Percentiles rank a stretch among this genome's conserved stretches.
These are phyloP conservation scores for Diaporthe ilicicola DNA, from an alignment of 2,329 filamentous ascomycete species.

Conservation along the genomic window DNA sequence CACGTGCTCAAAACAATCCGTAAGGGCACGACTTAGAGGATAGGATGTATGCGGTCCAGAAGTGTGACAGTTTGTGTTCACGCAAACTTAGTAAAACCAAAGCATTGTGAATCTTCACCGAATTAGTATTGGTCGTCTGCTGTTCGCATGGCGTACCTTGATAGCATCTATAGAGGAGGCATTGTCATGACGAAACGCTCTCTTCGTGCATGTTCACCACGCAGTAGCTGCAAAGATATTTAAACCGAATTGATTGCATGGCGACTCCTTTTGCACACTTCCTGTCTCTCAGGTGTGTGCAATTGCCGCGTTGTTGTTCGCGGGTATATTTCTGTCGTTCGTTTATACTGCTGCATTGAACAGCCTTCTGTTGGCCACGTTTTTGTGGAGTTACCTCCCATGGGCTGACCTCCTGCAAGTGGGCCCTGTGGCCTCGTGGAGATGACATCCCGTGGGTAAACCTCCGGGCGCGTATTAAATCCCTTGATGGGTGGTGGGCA, in stretches of 20 bases:
- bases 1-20: not conserved
- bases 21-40: no score
- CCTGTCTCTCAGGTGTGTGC: not conserved
- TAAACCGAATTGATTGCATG: not conserved
- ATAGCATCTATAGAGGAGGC: no score
- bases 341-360: not conserved
- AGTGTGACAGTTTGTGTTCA: not conserved
- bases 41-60: not conserved
- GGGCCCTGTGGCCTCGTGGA: not conserved
- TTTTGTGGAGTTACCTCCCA: not conserved
- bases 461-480: not conserved
- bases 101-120: not conserved
- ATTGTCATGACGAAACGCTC: no score
- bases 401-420: not conserved
- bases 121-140: not conserved
- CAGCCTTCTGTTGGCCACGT: not conserved
- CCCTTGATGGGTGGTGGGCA: not conserved
- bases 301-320: not conserved
- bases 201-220: not conserved
- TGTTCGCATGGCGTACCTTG: not conserved
- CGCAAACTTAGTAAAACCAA: not conserved
- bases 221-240: not conserved
- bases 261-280: not conserved
- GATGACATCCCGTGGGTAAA: not conserved
- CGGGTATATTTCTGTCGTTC: not conserved